Evolutionary conservation across 768 basidiomycete genomes (phyloP), one percentile per base, ranked within the genome.

Genomic region (Pulveroboletus ravenelii): DNA sequence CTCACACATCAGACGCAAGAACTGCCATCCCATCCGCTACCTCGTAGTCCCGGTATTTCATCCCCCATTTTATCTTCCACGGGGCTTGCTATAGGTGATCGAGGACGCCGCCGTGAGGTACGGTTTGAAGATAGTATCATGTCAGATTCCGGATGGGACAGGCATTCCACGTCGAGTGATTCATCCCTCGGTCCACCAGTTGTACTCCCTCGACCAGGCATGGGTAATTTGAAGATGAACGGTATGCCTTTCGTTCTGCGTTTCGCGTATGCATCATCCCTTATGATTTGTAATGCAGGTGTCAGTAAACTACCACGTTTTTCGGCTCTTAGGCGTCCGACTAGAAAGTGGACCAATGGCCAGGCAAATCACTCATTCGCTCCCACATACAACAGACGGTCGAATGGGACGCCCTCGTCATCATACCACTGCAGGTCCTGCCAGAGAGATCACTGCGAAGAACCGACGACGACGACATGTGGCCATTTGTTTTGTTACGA

Each of bases 401-500:
- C 54, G 17, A 53, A 48, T 17, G 54, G 45, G 34, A 15, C 39
- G 15, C 41, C 53, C 3, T 15, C 51, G 23, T 48, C 56, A 7
- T 65, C 62, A 10, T 68, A 68, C 37, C 76, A 81, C 50, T 83
- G 79, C 50, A 73, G 82, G 45, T 64, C 70, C 1, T 84, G 81
- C 56, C 68, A 73, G 23, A 65, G 62, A 30, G 73, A 80, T 49
- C 68, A 74, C 30, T 80, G 78, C 56, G 71, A 75, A 23, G 75
- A 79, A 53, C 75, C 77, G 36, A 82, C 80, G 25, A 80, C 78
- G 32, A 82, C 78, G 5, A 78, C 79, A 69, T 84, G 82, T 58
- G 82, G 82, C 9, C 82, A 84, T 54, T 64, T 84, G 27, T 84
- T 84, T 55, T 84, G 82, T 56, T 72, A 81, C 50, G 59, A 53